phyloP scores from a whole-genome alignment of 495 filamentous ascomycete genomes.

The Echria macrotheca region DNA sequence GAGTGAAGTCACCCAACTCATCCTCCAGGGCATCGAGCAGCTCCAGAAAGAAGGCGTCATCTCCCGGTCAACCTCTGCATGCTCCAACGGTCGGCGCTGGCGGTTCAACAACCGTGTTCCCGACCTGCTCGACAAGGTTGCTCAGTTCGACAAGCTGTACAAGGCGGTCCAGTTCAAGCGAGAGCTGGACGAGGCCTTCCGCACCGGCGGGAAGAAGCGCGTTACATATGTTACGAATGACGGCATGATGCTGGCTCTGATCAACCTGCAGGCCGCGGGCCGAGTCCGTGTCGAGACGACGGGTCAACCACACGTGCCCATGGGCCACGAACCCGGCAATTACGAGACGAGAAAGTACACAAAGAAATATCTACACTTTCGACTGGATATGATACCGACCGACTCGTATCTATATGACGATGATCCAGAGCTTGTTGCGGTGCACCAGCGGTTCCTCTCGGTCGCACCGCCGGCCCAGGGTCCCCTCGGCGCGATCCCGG shows the following conservation, averaged over 20 bases:
- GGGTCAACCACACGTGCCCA: constrained; percentile 60
- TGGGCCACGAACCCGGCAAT: constrained; percentile 64
- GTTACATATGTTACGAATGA: constrained; percentile 50
- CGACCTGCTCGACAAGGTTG: constrained; percentile 41
- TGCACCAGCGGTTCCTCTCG: constrained; percentile 34
- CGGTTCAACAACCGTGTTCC: constrained; percentile 54
- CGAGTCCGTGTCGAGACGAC: constrained; percentile 50
- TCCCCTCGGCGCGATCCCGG: constrained; percentile 48
- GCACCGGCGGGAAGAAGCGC: constrained; percentile 27
- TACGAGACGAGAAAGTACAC: constrained; percentile 70
- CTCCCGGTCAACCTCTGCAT: constrained; percentile 48
- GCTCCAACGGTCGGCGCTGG: constrained; percentile 51
- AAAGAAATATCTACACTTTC: constrained; percentile 55
- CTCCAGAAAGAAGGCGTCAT: constrained; percentile 58
- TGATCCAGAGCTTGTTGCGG: constrained; percentile 38
- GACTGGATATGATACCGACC: constrained; percentile 54
- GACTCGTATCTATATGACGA: constrained; percentile 56
- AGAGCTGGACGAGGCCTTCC: constrained; percentile 52
- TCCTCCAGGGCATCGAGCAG: constrained; percentile 51
- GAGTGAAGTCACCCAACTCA: constrained; percentile 36
- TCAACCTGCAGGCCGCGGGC: constrained; percentile 60
- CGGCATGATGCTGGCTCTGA: constrained; percentile 62
- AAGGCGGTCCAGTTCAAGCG: constrained; percentile 56
- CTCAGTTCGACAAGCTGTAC: constrained; percentile 40
- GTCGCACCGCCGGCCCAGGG: constrained; percentile 24